Percentiles rank a stretch among this genome's conserved stretches.
Evolutionary conservation across 2,329 filamentous ascomycete species (phyloP).

Genomic region (Tothia fuscella): DNA sequence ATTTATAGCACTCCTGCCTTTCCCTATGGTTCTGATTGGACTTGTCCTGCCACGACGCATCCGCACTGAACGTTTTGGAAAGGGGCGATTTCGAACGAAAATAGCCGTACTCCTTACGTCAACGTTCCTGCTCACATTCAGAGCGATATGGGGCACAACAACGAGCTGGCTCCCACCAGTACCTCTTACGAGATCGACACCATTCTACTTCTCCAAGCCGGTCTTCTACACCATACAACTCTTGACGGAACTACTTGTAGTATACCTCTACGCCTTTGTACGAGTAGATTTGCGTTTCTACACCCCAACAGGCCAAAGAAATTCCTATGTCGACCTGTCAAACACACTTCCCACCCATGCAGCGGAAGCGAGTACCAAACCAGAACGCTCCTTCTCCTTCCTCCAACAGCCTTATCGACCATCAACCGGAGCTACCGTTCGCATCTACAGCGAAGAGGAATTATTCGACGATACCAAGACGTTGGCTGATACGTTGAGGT

Average conservation of each 20-base stretch:
- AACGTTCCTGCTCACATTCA: conserved; percentile 49
- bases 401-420: background rate
- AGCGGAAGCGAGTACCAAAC: background rate
- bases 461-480: conserved; percentile 4
- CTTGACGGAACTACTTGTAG: conserved; percentile 56
- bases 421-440: background rate
- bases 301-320: conserved; percentile 53
- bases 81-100: conserved; percentile 56
- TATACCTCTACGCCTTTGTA: conserved; percentile 52
- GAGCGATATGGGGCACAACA: conserved; percentile 56
- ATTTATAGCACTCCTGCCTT: conserved; percentile 54
- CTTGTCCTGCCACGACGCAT: conserved; percentile 33
- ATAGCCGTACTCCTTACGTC: conserved; percentile 50
- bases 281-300: conserved; percentile 67
- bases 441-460: conserved; percentile 8
- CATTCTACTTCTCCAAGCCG: conserved; percentile 59
- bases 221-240: conserved; percentile 76
- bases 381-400: background rate
- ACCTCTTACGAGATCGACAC: conserved; percentile 39
- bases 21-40: conserved; percentile 42
- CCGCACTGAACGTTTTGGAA: conserved; percentile 50
- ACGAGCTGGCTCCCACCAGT: conserved; percentile 40
- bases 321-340: conserved; percentile 20
- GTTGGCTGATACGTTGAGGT: conserved; percentile 5
- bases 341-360: background rate